phyloP scores from a whole-genome alignment of 2,329 filamentous ascomycete genomes.

The Coleophoma cylindrospora region DNA sequence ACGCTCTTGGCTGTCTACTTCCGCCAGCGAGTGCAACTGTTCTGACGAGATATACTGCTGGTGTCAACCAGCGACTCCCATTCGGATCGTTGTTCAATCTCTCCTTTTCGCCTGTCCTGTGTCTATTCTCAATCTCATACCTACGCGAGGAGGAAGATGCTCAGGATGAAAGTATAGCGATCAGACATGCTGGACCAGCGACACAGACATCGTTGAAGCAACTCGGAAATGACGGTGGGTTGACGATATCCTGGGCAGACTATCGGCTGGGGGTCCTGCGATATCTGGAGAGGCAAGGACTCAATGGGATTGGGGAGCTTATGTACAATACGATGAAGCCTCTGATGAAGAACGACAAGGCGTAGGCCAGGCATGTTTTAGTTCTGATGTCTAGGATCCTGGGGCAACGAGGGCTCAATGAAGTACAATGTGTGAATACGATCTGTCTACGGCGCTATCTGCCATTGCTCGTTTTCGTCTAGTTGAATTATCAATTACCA shows the following conservation, averaged over 20 bases:
- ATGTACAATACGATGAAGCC: constrained; percentile 81
- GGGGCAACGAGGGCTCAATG: not conserved
- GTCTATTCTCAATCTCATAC: constrained; percentile 48
- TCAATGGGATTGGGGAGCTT: constrained; percentile 62
- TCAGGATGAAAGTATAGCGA: constrained; percentile 34
- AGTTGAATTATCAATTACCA: not conserved
- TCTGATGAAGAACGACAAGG: constrained; percentile 40
- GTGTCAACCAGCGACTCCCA: constrained; percentile 39
- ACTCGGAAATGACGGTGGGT: constrained; percentile 61
- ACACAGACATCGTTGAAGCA: constrained; percentile 60
- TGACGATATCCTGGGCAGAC: constrained; percentile 65
- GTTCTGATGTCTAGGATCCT: not conserved
- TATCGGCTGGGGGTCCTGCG: constrained; percentile 70
- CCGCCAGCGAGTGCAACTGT: constrained; percentile 33
- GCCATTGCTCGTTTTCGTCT: not conserved
- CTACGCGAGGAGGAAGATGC: constrained; percentile 55
- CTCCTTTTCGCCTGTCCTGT: constrained; percentile 53
- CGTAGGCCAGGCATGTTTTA: not conserved
- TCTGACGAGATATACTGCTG: constrained; percentile 42
- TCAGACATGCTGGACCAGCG: constrained; percentile 62
- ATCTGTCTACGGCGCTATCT: too few species aligned
- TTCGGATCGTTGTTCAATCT: constrained; percentile 50
- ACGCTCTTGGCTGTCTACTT: constrained; percentile 49
- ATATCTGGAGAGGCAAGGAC: constrained; percentile 59
- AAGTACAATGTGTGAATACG: too few species aligned